Evolutionary conservation across 345 rosid species (phyloP).

Genomic region (Brassica nigra): DNA sequence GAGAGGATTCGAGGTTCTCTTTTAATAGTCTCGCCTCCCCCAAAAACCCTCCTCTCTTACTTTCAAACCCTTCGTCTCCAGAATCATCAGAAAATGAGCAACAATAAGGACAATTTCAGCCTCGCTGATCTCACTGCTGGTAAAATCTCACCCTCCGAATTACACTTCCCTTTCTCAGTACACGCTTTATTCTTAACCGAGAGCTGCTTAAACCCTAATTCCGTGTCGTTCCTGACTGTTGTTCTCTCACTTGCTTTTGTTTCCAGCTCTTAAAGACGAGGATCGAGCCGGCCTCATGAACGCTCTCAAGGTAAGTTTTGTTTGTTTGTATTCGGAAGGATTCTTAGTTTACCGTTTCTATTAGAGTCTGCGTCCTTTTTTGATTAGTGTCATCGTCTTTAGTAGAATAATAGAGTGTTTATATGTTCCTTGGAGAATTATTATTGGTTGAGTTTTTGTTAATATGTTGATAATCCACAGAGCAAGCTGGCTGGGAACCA

Average conservation of each 20-base stretch:
- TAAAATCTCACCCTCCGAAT: slow-evolving; percentile 1
- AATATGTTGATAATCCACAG: slow-evolving; percentile 37
- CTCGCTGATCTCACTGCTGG: slow-evolving; percentile 71
- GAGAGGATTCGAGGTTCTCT: background rate
- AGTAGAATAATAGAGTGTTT: background rate
- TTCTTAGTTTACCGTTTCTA: background rate
- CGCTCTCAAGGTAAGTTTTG: slow-evolving; percentile 62
- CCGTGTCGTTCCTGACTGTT: background rate
- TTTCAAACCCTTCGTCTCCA: slow-evolving; percentile 7
- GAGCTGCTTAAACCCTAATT: background rate
- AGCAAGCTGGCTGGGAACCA: slow-evolving; percentile 62
- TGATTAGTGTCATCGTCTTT: background rate
- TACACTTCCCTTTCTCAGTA: background rate
- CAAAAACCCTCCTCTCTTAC: background rate
- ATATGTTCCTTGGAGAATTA: background rate
- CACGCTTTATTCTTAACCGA: background rate
- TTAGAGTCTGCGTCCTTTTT: background rate
- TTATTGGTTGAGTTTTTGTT: background rate
- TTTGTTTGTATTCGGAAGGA: background rate
- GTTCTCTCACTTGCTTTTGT: background rate
- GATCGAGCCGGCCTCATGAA: slow-evolving; percentile 67
- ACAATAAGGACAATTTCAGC: slow-evolving; percentile 60
- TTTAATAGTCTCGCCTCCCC: background rate
- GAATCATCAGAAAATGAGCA: slow-evolving; percentile 48
- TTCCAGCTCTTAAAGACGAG: slow-evolving; percentile 56